Base-by-base conservation (phyloP, 73 alveolate species). In the Stentor coeruleus region DNA sequence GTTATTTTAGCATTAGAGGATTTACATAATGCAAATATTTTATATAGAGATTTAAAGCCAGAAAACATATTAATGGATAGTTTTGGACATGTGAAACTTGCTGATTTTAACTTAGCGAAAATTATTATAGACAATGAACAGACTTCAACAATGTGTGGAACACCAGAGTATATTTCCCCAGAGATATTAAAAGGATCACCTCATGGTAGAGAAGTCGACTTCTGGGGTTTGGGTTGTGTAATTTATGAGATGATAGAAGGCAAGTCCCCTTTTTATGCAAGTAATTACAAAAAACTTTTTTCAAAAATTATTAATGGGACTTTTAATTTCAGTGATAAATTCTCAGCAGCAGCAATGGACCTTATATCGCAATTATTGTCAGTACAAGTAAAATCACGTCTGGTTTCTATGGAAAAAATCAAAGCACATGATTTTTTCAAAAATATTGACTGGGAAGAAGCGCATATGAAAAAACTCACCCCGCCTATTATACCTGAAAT, bases 21-120 rank as follows among this genome's bases (percentile, higher is more conserved):
- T 80, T 83, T 95, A 81, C 99, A 95, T 84, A 55, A 81, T 60
- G 89, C 88, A 37, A 89, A 86, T 77, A 89, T 95, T 33, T 85
- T 95, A 36, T 95, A 93, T 81, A 75, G 99, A 80, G 99, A 95
- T 84, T 77, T 95, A 3, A 95, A 95, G 77, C 98, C 98, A 3
- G 99, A 95, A 87, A 95, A 95, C 84, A 90, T 95, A 60, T 91
- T 95, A 59, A 74, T 93, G 55, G 98, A 90, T 87, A 58, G 87
- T 74, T 93, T 87, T 6, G 99, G 99, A 57, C 94, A 95, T 87
- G 87, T 93, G 31, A 90, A 95, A 77, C 77, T 95, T 49, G 93
- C 97, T 55, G 99, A 95, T 89, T 95, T 95, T 79, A 98, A 98
- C 0, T 91, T 95, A 3, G 95, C 98, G 38, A 91, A 89, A 84